Base-by-base conservation (phyloP, 2,329 filamentous ascomycete genomes). In the Botrytis porri region DNA sequence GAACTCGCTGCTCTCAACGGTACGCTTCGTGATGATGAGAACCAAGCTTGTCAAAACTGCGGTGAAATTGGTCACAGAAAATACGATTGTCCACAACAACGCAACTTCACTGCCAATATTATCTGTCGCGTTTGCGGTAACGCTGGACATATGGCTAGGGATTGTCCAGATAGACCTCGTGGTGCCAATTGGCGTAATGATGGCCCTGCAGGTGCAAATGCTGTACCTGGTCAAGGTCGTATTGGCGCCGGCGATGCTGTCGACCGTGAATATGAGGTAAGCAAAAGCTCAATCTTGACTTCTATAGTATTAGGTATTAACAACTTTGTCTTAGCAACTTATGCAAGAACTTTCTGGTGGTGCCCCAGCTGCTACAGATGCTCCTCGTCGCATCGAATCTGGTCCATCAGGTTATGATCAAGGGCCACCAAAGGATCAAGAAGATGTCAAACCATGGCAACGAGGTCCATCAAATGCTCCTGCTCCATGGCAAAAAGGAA, bases 11-110 rank as follows among this genome's bases (percentile, higher is more conserved):
- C 96, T 39, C 92, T 99, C 79, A 99, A 99, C 89, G 96, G 96
- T 89, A 99, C 96, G 14, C 91, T 99, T 32, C 95, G 96, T 86
- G 96, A 99, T 81, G 96, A 99, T 80, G 96, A 99, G 83, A 99
- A 99, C 83, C 96, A 99, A 83, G 96, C 96, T 77, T 99, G 96
- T 84, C 96, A 99, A 85, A 99, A 99, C 86, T 99, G 93, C 84
- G 96, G 96, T 79, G 94, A 98, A 87, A 99, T 99, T 77, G 96
- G 96, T 75, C 96, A 99, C 83, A 92, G 96, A 84, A 99, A 99
- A 84, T 98, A 98, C 82, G 96, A 99, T 82, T 99, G 96, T 79
- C 96, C 96, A 22, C 94, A 99, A 84, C 93, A 96, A 83, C 93
- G 95, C 82, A 99, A 99, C 84, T 98, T 92, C 84, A 99, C 96